Base-by-base conservation (phyloP, 2,329 filamentous ascomycete genomes). In the Diaporthe citri region DNA sequence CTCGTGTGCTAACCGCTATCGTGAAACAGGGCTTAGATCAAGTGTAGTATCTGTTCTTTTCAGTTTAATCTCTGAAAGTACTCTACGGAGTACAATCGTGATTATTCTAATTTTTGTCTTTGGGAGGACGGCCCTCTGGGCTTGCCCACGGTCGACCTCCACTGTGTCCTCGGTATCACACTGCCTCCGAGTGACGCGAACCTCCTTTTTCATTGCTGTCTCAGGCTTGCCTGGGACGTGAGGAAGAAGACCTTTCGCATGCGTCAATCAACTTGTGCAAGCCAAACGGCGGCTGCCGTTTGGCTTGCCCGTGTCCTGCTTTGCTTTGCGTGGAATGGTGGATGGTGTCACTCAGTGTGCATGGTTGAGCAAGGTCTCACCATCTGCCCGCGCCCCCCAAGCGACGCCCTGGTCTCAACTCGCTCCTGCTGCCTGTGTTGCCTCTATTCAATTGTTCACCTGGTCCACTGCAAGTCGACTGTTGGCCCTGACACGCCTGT, bases 11-110 rank as follows among this genome's bases (percentile, higher is more conserved):
- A 60, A 60, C 57, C n/a, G 57, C 52, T 28, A 41, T 60, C 36
- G 4, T 8, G 9, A 34, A 20, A 60, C 13, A 60, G 57, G 77
- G 78, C 78, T 91, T 90, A 92, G 91, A 92, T 92, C 90, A 93
- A 92, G 90, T 92, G 90, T 92, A 93, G 91, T 93, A 92, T 92
- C 90, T 92, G 90, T 93, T 93, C 92, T 93, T 93, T 93, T 93
- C 90, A 93, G 92, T 93, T 93, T 93, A 93, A 93, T 93, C 90
- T 91, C 91, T 93, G 91, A 91, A 93, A 93, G 88, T 87, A 86
- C 86, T 85, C 89, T 88, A 91, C 84, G 87, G 89, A 86, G 86
- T 85, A 87, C 88, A 89, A 89, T 87, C 87, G 88, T 90, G 90
- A 92, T 93, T 93, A 92, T 88, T 89, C 91, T 87, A 86, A 92